phyloP scores from a whole-genome alignment of 148 eudicot species.

The Rhododendron henanense region DNA sequence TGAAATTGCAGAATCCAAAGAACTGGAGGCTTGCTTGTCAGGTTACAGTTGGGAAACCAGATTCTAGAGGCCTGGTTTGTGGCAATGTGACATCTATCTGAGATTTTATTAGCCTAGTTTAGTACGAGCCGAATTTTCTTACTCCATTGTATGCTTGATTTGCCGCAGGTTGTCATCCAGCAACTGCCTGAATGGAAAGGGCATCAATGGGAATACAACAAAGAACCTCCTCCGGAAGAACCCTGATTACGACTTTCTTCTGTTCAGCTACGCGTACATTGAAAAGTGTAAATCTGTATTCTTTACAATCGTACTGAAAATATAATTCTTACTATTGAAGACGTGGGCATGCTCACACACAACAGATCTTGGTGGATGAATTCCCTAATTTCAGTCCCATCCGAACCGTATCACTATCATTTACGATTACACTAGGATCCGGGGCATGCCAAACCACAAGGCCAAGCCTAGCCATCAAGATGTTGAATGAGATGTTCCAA shows the following conservation, averaged over 20 bases:
- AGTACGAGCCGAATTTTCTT: background rate
- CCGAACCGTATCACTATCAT: too few relatives aligned
- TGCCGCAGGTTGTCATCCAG: constrained; percentile 71
- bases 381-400: too few relatives aligned
- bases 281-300: too few relatives aligned
- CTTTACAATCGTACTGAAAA: background rate
- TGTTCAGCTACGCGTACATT: too few relatives aligned
- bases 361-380: background rate
- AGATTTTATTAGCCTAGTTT: background rate
- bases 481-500: background rate
- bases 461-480: background rate
- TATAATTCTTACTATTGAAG: too few relatives aligned
- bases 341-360: background rate
- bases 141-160: background rate
- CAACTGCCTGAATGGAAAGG: constrained; percentile 96
- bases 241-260: constrained; percentile 11
- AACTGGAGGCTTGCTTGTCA: constrained; percentile 94
- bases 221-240: constrained; percentile 25
- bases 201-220: constrained; percentile 67
- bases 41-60: constrained; percentile 58
- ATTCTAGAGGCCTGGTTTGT: constrained; percentile 79
- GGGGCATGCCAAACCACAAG: background rate
- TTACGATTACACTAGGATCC: background rate
- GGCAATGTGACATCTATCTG: background rate
- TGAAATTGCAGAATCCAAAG: constrained; percentile 62